A percentile compares a stretch with the other conserved stretches of the same genome.
These are phyloP conservation scores for Barnettozyma wickerhamii DNA, from an alignment of 805 yeast species.

Conservation along the genomic window DNA sequence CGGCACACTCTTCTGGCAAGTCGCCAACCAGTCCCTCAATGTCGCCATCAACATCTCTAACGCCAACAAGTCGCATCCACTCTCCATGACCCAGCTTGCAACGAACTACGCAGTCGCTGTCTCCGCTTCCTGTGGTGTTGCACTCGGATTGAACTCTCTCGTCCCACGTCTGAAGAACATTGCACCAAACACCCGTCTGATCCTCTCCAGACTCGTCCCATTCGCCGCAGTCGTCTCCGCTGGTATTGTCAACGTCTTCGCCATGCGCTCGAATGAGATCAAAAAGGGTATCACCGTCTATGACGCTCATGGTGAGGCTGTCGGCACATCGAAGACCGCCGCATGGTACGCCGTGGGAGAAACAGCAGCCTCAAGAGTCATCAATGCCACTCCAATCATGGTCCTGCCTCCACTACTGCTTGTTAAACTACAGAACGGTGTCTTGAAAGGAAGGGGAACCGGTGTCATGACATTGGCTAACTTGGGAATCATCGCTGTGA, in stretches of 20 bases:
- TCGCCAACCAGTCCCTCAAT: conserved; percentile 93
- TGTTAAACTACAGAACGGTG: conserved; percentile 67
- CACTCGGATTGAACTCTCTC: conserved; percentile 83
- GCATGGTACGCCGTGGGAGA: conserved; percentile 94
- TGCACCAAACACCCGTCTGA: conserved; percentile 62
- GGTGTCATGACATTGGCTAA: conserved; percentile 67
- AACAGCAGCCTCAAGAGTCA: conserved; percentile 91
- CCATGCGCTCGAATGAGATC: conserved; percentile 95
- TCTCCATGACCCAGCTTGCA: conserved; percentile 70
- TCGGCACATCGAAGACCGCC: conserved; percentile 77
- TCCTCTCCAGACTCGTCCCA: conserved; percentile 86
- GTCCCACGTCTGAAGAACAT: conserved; percentile 81
- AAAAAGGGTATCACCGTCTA: conserved; percentile 75
- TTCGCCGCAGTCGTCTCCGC: conserved; percentile 99
- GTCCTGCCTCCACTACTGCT: conserved; percentile 88
- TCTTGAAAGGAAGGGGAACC: conserved; percentile 64
- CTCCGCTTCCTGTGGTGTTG: conserved; percentile 91
- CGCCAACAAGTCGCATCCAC: conserved; percentile 91
- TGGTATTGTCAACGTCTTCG: conserved; percentile 91
- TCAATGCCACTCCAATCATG: conserved; percentile 97
- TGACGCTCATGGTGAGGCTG: conserved; percentile 59
- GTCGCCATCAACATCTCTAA: conserved; percentile 97
- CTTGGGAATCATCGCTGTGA: conserved; percentile 77
- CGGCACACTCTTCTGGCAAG: conserved; percentile 96
- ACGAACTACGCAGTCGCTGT: conserved; percentile 87